Percentiles rank a stretch among this genome's conserved stretches.
Conservation (phyloP, 768 basidiomycete species). For the Pleurotus cornucopiae region DNA sequence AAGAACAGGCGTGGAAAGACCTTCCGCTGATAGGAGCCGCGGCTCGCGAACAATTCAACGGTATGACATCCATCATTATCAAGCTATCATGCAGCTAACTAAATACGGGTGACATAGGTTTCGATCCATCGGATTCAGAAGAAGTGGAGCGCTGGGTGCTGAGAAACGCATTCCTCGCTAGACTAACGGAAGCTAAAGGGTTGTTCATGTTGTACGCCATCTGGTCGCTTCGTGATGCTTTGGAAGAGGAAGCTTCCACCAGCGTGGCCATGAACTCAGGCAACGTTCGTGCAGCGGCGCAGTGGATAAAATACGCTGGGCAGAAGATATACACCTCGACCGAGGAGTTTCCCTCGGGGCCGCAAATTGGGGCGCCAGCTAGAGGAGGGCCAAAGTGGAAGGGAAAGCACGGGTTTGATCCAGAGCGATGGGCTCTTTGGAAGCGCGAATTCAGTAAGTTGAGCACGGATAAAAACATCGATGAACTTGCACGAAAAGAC, state of each 20-base stretch:
- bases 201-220: constrained; percentile 5
- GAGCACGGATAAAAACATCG: neutral
- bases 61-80: neutral
- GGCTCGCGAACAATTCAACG: neutral
- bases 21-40: neutral
- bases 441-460: neutral
- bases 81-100: neutral
- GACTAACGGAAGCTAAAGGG: neutral
- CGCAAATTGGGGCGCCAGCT: constrained; percentile 2
- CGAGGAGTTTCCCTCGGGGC: constrained; percentile 3
- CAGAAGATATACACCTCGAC: constrained; percentile 2
- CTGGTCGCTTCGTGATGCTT: neutral
- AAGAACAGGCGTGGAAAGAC: constrained; percentile 1
- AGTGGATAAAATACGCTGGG: constrained; percentile 1
- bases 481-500: neutral
- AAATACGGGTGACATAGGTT: neutral
- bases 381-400: constrained; percentile 1
- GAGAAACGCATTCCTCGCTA: neutral
- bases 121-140: neutral
- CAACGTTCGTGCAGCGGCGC: constrained; percentile 3
- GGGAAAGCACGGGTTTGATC: constrained; percentile 4
- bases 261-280: neutral
- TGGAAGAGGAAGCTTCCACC: neutral
- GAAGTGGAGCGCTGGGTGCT: neutral
- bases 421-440: constrained; percentile 3